Evolutionary conservation across 2,329 filamentous ascomycete genomes (phyloP).

Genomic region (Xylaria sp.): DNA sequence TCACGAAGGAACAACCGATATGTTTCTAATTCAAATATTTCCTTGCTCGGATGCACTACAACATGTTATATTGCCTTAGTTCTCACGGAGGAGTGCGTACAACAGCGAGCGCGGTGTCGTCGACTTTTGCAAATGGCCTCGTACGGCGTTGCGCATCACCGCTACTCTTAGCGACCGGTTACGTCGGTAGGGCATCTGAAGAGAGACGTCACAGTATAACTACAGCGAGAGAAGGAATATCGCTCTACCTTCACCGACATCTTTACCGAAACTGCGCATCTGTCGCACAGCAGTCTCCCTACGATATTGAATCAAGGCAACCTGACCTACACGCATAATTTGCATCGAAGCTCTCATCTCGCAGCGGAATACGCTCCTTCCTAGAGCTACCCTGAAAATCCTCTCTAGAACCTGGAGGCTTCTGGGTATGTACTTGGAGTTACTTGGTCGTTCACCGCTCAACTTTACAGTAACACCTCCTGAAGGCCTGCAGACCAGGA

Average conservation of each 20-base stretch:
- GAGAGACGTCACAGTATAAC: not conserved
- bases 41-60: not conserved
- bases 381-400: not conserved
- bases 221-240: not conserved
- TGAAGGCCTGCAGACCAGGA: constrained; percentile 20
- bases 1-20: not conserved
- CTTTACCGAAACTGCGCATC: not conserved
- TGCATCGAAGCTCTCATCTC: constrained; percentile 1
- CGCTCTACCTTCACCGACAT: constrained; percentile 5
- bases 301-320: constrained; percentile 11
- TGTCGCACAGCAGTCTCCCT: constrained; percentile 15
- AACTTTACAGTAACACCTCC: constrained; percentile 6
- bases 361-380: not conserved
- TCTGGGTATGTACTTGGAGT: constrained; percentile 13
- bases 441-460: constrained; percentile 24
- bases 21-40: not conserved
- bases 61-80: not conserved
- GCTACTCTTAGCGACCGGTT: not conserved
- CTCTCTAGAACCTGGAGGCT: not conserved
- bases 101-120: not conserved
- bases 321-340: constrained; percentile 8
- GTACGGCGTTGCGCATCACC: not conserved
- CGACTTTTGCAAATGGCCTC: not conserved
- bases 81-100: constrained; percentile 2
- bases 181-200: not conserved